phyloP scores from a whole-genome alignment of 768 basidiomycete genomes.

The Mycena galericulata region DNA sequence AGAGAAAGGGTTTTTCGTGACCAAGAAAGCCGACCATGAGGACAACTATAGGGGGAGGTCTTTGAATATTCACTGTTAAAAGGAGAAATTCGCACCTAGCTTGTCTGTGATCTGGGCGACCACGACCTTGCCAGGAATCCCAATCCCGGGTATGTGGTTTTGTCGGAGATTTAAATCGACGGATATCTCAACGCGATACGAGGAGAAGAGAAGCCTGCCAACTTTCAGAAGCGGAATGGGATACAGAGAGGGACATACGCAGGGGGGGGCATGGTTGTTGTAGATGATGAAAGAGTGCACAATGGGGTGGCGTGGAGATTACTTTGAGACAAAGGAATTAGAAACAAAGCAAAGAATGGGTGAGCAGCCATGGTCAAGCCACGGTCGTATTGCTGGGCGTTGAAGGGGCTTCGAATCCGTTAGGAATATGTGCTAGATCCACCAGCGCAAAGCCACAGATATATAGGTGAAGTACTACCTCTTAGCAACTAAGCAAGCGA shows the following conservation, averaged over 20 bases:
- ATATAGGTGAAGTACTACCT: no score
- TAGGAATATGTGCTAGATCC: no score
- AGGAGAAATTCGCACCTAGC: not conserved
- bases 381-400: no score
- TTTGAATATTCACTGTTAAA: not conserved
- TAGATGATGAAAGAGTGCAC: not conserved
- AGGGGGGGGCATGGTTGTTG: not conserved
- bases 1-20: not conserved
- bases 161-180: not conserved
- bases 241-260: not conserved
- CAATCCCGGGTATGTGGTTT: conserved; percentile 3
- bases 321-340: no score
- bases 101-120: conserved; percentile 4
- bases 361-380: no score
- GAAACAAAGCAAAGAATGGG: no score
- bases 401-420: no score
- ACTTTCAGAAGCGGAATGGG: not conserved
- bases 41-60: not conserved
- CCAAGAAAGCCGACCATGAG: conserved; percentile 7
- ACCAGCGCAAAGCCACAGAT: no score
- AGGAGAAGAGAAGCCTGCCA: conserved; percentile 6
- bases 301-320: not conserved
- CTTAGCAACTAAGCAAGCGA: no score
- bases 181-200: not conserved
- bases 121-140: conserved; percentile 4